Conservation (phyloP, 1,284 basidiomycete species). For the Lentinula novae-zelandiae region DNA sequence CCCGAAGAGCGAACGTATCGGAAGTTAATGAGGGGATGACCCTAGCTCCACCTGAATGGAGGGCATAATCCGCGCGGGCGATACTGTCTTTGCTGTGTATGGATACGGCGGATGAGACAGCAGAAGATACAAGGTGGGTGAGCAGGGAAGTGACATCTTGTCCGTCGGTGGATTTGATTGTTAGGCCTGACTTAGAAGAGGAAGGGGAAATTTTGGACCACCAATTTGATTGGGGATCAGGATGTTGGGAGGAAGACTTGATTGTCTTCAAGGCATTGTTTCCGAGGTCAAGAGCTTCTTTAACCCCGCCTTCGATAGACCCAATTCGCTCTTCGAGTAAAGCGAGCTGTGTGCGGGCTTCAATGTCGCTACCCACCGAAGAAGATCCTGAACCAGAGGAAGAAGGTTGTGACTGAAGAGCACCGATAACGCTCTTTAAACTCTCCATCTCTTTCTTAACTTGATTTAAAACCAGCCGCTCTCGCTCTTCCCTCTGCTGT, state of each 20-base stretch:
- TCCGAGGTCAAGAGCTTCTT: slow-evolving; percentile 65
- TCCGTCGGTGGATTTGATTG: slow-evolving; percentile 72
- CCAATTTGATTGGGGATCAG: slow-evolving; percentile 42
- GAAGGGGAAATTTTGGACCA: slow-evolving; percentile 47
- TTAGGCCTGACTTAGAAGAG: slow-evolving; percentile 44
- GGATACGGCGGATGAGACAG: slow-evolving; percentile 34
- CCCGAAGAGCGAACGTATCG: slow-evolving; percentile 66
- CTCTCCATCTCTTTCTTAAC: slow-evolving; percentile 55
- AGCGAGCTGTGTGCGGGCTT: slow-evolving; percentile 50
- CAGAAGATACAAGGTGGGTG: slow-evolving; percentile 67
- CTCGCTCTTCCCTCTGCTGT: slow-evolving; percentile 36
- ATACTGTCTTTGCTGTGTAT: slow-evolving; percentile 69
- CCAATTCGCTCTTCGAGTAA: slow-evolving; percentile 61
- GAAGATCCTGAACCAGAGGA: slow-evolving; percentile 16
- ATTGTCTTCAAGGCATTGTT: slow-evolving; percentile 44
- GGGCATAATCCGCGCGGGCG: slow-evolving; percentile 80
- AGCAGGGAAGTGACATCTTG: slow-evolving; percentile 74
- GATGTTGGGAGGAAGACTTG: slow-evolving; percentile 11
- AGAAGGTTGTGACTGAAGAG: slow-evolving; percentile 39
- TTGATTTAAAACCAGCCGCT: slow-evolving; percentile 42
- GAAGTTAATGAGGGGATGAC: slow-evolving; percentile 83
- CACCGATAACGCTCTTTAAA: slow-evolving; percentile 28
- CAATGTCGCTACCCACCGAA: slow-evolving; percentile 41
- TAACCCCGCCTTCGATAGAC: slow-evolving; percentile 63
- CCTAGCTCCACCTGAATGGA: slow-evolving; percentile 78